Evolutionary conservation across 2,329 filamentous ascomycete genomes (phyloP).

Genomic region (Aspergillus arachidicola): DNA sequence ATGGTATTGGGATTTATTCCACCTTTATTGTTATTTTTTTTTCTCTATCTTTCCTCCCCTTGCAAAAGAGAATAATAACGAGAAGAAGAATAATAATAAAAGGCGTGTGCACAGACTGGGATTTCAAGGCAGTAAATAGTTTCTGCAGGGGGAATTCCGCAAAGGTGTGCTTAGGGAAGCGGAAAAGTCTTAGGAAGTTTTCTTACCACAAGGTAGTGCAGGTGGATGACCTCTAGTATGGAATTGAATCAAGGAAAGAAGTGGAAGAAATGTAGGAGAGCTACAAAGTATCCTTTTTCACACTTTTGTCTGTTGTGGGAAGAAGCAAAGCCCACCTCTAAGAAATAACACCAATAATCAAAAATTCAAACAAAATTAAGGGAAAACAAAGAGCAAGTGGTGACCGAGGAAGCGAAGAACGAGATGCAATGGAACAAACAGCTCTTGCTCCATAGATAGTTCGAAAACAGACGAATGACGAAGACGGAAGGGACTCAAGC

Average conservation of each 20-base stretch:
- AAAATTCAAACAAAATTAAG: too few species aligned
- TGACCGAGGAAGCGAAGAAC: not conserved
- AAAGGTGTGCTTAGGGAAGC: conserved; percentile 1
- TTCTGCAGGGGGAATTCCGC: conserved; percentile 12
- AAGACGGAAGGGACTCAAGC: conserved; percentile 9
- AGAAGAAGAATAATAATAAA: not conserved
- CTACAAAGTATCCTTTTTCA: not conserved
- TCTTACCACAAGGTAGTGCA: not conserved
- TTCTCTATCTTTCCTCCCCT: not conserved
- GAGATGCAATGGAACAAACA: conserved; percentile 9
- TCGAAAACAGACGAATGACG: conserved; percentile 11
- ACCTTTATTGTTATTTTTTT: not conserved
- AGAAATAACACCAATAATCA: not conserved
- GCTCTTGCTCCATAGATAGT: not conserved
- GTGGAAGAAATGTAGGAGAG: not conserved
- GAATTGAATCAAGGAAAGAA: not conserved
- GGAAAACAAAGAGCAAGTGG: not conserved
- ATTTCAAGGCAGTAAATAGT: conserved; percentile 6
- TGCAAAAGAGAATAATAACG: not conserved
- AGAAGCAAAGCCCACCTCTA: not conserved
- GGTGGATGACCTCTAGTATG: not conserved
- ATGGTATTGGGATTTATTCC: conserved; percentile 9
- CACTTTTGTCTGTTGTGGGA: not conserved
- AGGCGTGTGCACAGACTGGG: not conserved
- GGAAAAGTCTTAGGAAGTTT: not conserved